phyloP scores from a whole-genome alignment of 1,139 yeast species.

The Magnusiomyces fungicola region DNA sequence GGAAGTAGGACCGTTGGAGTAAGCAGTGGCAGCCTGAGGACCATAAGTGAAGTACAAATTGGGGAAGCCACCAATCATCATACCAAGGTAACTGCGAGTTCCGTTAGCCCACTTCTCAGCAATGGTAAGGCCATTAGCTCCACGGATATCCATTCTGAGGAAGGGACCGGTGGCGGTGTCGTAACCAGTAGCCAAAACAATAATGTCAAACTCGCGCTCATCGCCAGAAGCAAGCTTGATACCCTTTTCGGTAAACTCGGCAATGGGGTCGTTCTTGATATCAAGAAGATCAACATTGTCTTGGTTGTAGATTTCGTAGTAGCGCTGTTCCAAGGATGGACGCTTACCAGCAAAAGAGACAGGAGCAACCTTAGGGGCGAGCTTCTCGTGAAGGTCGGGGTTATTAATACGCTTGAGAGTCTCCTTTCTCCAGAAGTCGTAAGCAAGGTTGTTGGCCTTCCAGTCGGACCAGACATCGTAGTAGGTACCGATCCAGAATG shows the following conservation, averaged over 20 bases:
- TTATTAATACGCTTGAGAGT: conserved; percentile 24
- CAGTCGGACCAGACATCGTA: conserved; percentile 22
- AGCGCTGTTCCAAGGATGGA: conserved; percentile 25
- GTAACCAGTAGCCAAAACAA: conserved; percentile 31
- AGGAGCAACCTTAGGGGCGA: conserved; percentile 27
- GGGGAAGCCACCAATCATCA: conserved; percentile 25
- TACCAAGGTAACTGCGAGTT: conserved; percentile 25
- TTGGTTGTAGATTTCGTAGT: conserved; percentile 28
- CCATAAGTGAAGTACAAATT: conserved; percentile 30
- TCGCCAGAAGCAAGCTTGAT: conserved; percentile 20
- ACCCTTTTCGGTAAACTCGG: conserved; percentile 25
- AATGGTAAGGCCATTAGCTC: conserved; percentile 20
- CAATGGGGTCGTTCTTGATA: conserved; percentile 24
- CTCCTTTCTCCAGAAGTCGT: conserved; percentile 27
- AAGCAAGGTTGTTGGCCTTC: conserved; percentile 24
- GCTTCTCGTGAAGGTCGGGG: conserved; percentile 21
- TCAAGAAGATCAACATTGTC: conserved; percentile 28
- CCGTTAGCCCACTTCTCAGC: conserved; percentile 25
- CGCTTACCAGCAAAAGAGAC: conserved; percentile 29
- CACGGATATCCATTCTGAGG: conserved; percentile 23
- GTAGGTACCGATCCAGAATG: conserved; percentile 25
- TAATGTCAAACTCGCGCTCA: conserved; percentile 24
- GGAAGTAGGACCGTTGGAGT: conserved; percentile 29
- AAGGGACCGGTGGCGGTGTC: conserved; percentile 31
- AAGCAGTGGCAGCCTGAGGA: conserved; percentile 31